Evolutionary conservation across 2,329 filamentous ascomycete genomes (phyloP), one percentile per base, ranked within the genome.

Genomic region (Sclerotinia nivalis): DNA sequence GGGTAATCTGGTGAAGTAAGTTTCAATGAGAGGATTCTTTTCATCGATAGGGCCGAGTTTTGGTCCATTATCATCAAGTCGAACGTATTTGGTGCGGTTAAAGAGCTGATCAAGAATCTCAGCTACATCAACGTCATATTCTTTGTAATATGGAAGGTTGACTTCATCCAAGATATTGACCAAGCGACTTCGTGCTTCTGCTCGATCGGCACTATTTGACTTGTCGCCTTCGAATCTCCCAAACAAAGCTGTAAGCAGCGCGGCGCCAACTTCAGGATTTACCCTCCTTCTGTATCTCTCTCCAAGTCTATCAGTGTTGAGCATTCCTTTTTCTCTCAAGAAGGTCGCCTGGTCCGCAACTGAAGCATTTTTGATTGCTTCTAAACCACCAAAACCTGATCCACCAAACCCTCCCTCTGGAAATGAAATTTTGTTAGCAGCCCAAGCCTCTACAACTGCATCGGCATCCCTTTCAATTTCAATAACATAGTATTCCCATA

Each of bases 401-500:
- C 80, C 80, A 71, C 81, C 82, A 77, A 86, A 85, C 20, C 81
- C 82, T 62, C 83, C 84, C 6, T 87, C 81, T 0, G 88, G 84
- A 60, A 86, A 83, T 18, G 83, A 84, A 61, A 86, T 82, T 60
- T 88, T 82, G 28, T 89, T 90, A 40, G 82, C 82, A 47, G 84
- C 83, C 93, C 95, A 98, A 0, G 89, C 85, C 56, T 91, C 85
- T 2, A 96, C 80, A 47, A 91, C 88, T 9, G 87, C 87, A 72
- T 90, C 85, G 7, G 88, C 85, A 77, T 95, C 88, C 43, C 87
- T 84, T 70, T 95, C 88, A 5, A 96, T 89, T 76, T 98, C 88
- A 70, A 97, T 83, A 22, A 91, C 89, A 78, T 97, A 99, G 82
- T 91, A 99, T 78, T 99, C 92, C 96, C 96, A 99, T 1, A 99